Percentiles rank a stretch among this genome's conserved stretches.
Conservation (phyloP, 768 basidiomycete genomes). For the Melanogaster broomeanus region DNA sequence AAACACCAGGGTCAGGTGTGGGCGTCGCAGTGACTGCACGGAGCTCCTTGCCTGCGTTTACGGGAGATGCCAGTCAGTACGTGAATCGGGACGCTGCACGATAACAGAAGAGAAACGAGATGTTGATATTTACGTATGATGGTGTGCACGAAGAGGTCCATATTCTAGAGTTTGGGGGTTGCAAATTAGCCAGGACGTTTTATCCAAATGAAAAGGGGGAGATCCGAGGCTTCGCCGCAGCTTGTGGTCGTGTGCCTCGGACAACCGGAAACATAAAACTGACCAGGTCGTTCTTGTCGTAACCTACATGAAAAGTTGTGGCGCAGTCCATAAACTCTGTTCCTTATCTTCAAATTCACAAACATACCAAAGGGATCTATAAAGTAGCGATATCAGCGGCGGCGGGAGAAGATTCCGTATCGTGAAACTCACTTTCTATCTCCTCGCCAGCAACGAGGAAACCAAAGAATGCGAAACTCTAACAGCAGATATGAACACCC, state of each 20-base stretch:
- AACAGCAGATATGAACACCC: slow-evolving; percentile 3
- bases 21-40: slow-evolving; percentile 61
- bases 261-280: slow-evolving; percentile 18
- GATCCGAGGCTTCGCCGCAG: slow-evolving; percentile 9
- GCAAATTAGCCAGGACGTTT: slow-evolving; percentile 1
- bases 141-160: slow-evolving; percentile 71
- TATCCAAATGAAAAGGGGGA: slow-evolving; percentile 1
- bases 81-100: neutral
- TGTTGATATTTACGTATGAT: slow-evolving; percentile 68
- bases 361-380: slow-evolving; percentile 48
- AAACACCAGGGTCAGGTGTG: slow-evolving; percentile 56
- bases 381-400: neutral
- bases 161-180: slow-evolving; percentile 40
- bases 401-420: neutral
- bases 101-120: neutral
- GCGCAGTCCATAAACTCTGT: too few species aligned
- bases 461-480: slow-evolving; percentile 74
- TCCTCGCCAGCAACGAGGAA: slow-evolving; percentile 76
- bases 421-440: slow-evolving; percentile 59
- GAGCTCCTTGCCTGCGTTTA: slow-evolving; percentile 58
- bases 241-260: neutral
- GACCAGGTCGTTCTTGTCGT: slow-evolving; percentile 74
- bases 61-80: neutral
- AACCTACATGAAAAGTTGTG: slow-evolving; percentile 36
- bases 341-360: neutral